These are phyloP conservation scores for Grosmannia huntii DNA, from an alignment of 2,329 filamentous ascomycete genomes.

Conservation along the genomic window DNA sequence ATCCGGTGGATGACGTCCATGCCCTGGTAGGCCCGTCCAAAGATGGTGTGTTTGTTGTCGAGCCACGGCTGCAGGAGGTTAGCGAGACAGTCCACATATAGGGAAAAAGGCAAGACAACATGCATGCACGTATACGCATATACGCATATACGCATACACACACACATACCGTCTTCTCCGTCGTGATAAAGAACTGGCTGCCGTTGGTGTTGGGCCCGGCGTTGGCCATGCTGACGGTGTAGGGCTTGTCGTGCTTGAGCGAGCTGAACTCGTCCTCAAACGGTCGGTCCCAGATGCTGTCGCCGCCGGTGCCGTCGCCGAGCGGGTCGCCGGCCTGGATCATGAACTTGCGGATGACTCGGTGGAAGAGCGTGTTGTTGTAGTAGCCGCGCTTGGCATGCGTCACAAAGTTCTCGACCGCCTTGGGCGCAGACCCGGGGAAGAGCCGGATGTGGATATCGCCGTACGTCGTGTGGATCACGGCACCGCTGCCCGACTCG, in stretches of 20 bases:
- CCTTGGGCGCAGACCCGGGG: conserved; percentile 82
- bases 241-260: conserved; percentile 87
- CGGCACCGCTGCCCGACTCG: conserved; percentile 64
- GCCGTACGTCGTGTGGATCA: conserved; percentile 84
- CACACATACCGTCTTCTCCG: conserved; percentile 68
- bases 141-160: too few relatives aligned
- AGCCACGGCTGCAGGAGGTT: conserved; percentile 57
- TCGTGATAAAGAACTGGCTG: conserved; percentile 97
- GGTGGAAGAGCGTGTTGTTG: conserved; percentile 95
- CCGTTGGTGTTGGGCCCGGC: conserved; percentile 91
- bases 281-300: conserved; percentile 84
- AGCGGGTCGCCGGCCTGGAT: conserved; percentile 78
- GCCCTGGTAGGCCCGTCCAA: conserved; percentile 79
- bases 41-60: conserved; percentile 92
- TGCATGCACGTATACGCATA: too few relatives aligned
- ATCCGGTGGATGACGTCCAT: conserved; percentile 94
- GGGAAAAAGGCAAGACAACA: background rate
- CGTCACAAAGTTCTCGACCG: conserved; percentile 95
- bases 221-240: conserved; percentile 96
- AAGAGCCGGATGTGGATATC: conserved; percentile 91
- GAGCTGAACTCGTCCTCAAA: conserved; percentile 91
- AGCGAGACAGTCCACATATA: background rate
- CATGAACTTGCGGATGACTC: conserved; percentile 97
- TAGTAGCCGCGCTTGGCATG: conserved; percentile 87
- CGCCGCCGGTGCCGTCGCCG: conserved; percentile 79